A percentile compares a stretch with the other conserved stretches of the same genome.
Evolutionary conservation across 345 rosid genomes (phyloP).

Genomic region (Eucalyptus urophylla): DNA sequence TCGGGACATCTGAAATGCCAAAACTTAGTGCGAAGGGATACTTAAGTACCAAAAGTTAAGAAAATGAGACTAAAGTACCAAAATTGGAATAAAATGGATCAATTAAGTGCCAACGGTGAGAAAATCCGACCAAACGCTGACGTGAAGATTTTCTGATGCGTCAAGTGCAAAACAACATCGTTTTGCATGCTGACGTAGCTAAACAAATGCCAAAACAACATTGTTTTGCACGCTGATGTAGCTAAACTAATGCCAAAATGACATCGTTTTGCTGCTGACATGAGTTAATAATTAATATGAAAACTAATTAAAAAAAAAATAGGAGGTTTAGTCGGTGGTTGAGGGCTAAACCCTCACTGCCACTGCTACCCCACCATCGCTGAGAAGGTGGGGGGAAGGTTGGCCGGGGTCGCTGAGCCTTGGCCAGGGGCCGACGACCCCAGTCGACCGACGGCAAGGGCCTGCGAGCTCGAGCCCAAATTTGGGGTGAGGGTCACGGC

Average conservation of each 20-base stretch:
- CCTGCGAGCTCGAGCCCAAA: rapidly evolving
- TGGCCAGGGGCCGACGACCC: rapidly evolving
- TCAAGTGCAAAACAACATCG: rapidly evolving
- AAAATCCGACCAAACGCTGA: rapidly evolving
- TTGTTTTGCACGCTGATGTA: no score
- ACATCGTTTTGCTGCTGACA: rapidly evolving
- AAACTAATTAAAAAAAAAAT: no score
- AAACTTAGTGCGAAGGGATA: rapidly evolving
- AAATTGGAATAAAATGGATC: rapidly evolving
- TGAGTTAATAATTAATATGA: no score
- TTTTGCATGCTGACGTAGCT: rapidly evolving
- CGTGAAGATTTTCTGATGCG: rapidly evolving
- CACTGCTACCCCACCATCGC: rapidly evolving
- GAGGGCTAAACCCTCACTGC: rapidly evolving
- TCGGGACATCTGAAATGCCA: rapidly evolving
- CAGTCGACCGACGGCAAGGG: rapidly evolving
- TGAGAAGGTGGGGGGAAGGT: no score
- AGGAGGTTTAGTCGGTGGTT: rapidly evolving
- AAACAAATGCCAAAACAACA: rapidly evolving
- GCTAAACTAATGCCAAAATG: no score
- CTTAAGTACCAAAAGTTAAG: no score
- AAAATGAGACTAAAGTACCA: rapidly evolving
- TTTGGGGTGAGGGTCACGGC: rapidly evolving
- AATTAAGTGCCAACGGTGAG: rapidly evolving
- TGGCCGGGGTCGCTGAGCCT: rapidly evolving